Percentiles rank a stretch among this genome's conserved stretches.
These are phyloP conservation scores for Linnemannia elongata DNA, from an alignment of 192 early-diverging fungal species.

Conservation along the genomic window DNA sequence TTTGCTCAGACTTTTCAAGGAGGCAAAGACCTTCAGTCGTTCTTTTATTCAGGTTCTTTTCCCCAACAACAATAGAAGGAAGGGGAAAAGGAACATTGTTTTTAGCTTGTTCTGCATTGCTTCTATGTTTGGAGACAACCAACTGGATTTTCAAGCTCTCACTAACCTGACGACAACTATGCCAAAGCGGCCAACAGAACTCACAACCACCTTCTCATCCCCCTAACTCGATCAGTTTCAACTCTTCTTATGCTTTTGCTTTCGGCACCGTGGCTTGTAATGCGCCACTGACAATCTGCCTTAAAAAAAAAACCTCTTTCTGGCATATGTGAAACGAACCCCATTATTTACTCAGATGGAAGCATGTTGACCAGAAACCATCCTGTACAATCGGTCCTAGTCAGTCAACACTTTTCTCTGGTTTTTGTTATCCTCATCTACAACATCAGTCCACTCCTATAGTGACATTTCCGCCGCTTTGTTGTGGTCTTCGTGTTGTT, in stretches of 20 bases:
- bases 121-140: neutral
- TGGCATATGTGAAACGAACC: too few species aligned
- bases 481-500: neutral
- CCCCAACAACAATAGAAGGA: too few species aligned
- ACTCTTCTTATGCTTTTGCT: neutral
- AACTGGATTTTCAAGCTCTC: neutral
- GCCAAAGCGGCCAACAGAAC: neutral
- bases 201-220: neutral
- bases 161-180: neutral
- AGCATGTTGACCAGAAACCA: too few species aligned
- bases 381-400: too few species aligned
- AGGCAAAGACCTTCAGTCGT: too few species aligned
- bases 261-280: neutral
- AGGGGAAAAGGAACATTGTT: neutral
- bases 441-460: neutral
- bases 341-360: too few species aligned
- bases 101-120: neutral
- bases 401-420: too few species aligned
- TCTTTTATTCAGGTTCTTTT: too few species aligned
- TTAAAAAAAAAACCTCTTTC: too few species aligned
- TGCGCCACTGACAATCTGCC: too few species aligned
- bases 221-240: neutral
- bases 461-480: neutral
- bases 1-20: too few species aligned
- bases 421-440: neutral